Conservation (phyloP, 2,329 filamentous ascomycete species). For the Xylariaceae sp. region DNA sequence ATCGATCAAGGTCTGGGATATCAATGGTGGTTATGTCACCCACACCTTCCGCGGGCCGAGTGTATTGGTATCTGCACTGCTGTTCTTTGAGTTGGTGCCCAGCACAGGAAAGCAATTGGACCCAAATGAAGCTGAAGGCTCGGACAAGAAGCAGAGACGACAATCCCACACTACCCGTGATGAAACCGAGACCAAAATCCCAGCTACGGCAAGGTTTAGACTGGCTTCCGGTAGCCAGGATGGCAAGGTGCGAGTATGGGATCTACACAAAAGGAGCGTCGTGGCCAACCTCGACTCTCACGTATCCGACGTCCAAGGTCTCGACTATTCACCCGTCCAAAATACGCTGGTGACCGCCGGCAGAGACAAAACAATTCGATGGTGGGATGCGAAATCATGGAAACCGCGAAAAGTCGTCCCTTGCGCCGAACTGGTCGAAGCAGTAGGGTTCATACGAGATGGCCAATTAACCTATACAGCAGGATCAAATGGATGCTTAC, state of each 20-base stretch:
- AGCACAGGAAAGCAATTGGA: conserved; percentile 37
- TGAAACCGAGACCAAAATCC: conserved; percentile 36
- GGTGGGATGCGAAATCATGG: conserved; percentile 87
- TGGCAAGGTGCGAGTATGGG: conserved; percentile 86
- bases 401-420: conserved; percentile 74
- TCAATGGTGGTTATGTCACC: conserved; percentile 80
- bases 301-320: conserved; percentile 83
- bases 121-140: conserved; percentile 39
- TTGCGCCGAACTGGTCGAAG: conserved; percentile 79
- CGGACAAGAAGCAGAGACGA: conserved; percentile 40
- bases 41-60: conserved; percentile 94
- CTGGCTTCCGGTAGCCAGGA: conserved; percentile 91
- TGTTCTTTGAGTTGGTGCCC: conserved; percentile 75
- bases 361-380: conserved; percentile 87
- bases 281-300: conserved; percentile 81
- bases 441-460: conserved; percentile 68
- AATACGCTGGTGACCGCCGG: conserved; percentile 76
- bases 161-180: conserved; percentile 39
- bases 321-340: conserved; percentile 73
- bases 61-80: conserved; percentile 82
- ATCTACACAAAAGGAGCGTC: conserved; percentile 75
- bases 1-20: conserved; percentile 94
- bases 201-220: conserved; percentile 55
- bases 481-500: conserved; percentile 74
- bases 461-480: conserved; percentile 74